Percentiles rank a stretch among this genome's conserved stretches.
phyloP scores from a whole-genome alignment of 116 monocot genomes.

The Dioscorea cayenensis region DNA sequence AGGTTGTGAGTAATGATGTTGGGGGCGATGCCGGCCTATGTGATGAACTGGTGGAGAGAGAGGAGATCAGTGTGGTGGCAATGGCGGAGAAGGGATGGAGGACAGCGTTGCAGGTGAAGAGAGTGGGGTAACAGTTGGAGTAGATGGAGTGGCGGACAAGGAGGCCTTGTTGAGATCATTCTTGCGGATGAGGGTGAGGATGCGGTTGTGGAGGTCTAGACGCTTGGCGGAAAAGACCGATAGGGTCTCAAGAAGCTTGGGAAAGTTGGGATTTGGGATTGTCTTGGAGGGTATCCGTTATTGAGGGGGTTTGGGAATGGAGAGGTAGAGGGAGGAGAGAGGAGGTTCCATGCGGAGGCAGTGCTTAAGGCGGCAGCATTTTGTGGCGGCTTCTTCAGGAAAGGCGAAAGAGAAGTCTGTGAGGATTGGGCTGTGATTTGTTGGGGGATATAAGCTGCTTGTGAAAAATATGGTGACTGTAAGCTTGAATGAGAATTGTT shows the following conservation, averaged over 20 bases:
- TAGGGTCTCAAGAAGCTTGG: constrained; percentile 66
- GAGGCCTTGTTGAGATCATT: constrained; percentile 91
- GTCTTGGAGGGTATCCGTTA: constrained; percentile 9
- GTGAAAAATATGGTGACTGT: too few relatives aligned
- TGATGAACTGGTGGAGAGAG: constrained; percentile 82
- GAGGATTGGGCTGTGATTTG: too few relatives aligned
- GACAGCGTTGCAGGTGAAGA: constrained; percentile 91
- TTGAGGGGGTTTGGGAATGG: constrained; percentile 14
- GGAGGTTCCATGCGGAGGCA: constrained; percentile 86
- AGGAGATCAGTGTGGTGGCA: constrained; percentile 77
- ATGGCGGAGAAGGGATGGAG: constrained; percentile 77
- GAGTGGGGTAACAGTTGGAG: constrained; percentile 93
- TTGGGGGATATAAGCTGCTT: too few relatives aligned
- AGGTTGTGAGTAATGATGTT: constrained; percentile 81
- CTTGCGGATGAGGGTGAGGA: constrained; percentile 65
- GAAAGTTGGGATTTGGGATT: constrained; percentile 28
- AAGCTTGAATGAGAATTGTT: too few relatives aligned
- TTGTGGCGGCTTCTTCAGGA: constrained; percentile 82
- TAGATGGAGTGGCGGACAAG: constrained; percentile 96
- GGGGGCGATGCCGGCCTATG: constrained; percentile 85
- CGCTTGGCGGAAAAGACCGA: constrained; percentile 64
- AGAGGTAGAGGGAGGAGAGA: constrained; percentile 48
- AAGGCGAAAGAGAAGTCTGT: constrained; percentile 85
- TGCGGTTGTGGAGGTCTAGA: constrained; percentile 82
- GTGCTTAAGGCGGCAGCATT: constrained; percentile 87